phyloP scores from a whole-genome alignment of 1,284 basidiomycete genomes.

The Cryptococcus floricola region DNA sequence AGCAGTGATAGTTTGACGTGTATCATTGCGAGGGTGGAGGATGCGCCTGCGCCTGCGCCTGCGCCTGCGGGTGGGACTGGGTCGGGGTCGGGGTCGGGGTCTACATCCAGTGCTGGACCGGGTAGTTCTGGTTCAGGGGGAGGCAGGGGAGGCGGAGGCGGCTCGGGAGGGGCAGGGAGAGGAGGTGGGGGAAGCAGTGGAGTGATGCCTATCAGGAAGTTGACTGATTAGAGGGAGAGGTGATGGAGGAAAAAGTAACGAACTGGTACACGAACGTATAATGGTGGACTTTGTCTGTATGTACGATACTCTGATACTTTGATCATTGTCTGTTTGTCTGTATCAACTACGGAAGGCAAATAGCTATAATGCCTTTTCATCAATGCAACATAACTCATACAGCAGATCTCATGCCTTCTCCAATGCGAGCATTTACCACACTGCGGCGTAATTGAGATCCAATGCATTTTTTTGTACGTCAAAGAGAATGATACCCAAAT shows the following conservation, averaged over 20 bases:
- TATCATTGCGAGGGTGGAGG: conserved; percentile 18
- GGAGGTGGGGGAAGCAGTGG: neutral
- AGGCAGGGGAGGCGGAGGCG: neutral
- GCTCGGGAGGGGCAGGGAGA: neutral
- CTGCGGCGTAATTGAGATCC: neutral
- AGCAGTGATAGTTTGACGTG: conserved; percentile 37
- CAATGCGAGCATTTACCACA: neutral
- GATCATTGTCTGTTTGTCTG: too few relatives aligned
- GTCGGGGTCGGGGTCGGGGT: too few relatives aligned
- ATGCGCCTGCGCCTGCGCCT: too few relatives aligned
- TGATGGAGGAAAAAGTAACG: neutral
- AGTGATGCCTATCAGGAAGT: neutral
- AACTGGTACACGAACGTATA: neutral
- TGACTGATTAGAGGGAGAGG: neutral
- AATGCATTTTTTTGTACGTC: neutral
- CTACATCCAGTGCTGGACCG: too few relatives aligned
- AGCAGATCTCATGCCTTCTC: too few relatives aligned
- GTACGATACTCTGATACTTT: too few relatives aligned
- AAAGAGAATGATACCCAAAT: neutral
- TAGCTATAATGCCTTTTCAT: neutral
- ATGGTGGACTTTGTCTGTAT: too few relatives aligned
- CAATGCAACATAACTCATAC: neutral
- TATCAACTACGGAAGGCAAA: neutral
- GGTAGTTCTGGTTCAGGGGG: neutral
- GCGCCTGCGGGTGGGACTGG: too few relatives aligned